phyloP scores from a whole-genome alignment of 257 asterid genomes.

The Solanum phureja region DNA sequence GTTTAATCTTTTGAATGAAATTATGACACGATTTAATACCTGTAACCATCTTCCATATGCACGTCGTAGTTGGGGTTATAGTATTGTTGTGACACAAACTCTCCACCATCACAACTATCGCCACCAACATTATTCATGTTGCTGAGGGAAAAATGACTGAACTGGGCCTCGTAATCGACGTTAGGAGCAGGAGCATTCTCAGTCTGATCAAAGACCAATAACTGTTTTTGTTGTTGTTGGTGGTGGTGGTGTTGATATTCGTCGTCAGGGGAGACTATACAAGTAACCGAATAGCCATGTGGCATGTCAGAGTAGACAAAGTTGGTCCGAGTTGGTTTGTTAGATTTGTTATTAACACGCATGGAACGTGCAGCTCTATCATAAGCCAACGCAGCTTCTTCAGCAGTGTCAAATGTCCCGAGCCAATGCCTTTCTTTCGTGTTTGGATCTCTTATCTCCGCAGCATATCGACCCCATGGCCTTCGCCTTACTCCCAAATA shows the following conservation, averaged over 20 bases:
- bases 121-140: not conserved
- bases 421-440: constrained; percentile 88
- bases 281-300: constrained; percentile 68
- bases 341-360: constrained; percentile 34
- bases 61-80: not conserved
- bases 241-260: not conserved
- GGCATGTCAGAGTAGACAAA: constrained; percentile 93
- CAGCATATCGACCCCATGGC: constrained; percentile 92
- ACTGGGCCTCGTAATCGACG: not conserved
- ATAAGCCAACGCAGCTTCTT: constrained; percentile 86
- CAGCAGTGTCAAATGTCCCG: constrained; percentile 85
- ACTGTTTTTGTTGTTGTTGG: not conserved
- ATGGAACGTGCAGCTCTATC: constrained; percentile 82
- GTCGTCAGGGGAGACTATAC: constrained; percentile 75
- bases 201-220: constrained; percentile 20
- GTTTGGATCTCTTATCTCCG: constrained; percentile 77
- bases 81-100: not conserved
- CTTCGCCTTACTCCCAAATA: constrained; percentile 72
- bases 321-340: constrained; percentile 55
- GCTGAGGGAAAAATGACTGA: not conserved
- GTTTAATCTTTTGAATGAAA: no score
- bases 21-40: not conserved
- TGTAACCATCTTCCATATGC: not conserved
- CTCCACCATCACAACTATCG: not conserved
- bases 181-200: not conserved